phyloP scores from a whole-genome alignment of 306 rosid genomes.

The Corylus avellana region DNA sequence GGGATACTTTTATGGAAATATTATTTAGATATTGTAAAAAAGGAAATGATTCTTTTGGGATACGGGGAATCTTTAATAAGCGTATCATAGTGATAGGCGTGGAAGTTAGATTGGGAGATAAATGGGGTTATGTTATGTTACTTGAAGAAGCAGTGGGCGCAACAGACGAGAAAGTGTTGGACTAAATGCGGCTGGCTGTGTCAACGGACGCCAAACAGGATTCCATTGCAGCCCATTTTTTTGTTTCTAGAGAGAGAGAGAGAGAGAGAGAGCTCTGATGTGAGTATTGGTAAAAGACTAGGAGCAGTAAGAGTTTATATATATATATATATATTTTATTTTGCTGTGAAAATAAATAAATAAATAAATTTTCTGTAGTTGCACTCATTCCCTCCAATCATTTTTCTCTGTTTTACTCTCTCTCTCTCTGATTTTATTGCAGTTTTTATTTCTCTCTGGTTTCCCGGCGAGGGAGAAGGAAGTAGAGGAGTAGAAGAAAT shows the following conservation, averaged over 20 bases:
- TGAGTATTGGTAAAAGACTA: background rate
- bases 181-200: slow-evolving; percentile 29
- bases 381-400: slow-evolving; percentile 71
- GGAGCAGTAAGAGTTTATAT: background rate
- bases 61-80: too few relatives aligned
- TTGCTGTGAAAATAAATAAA: background rate
- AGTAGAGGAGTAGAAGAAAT: slow-evolving; percentile 85
- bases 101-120: too few relatives aligned
- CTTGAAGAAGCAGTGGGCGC: background rate
- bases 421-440: slow-evolving; percentile 15
- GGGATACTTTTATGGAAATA: too few relatives aligned
- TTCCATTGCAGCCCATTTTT: slow-evolving; percentile 40
- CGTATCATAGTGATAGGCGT: too few relatives aligned
- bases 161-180: slow-evolving; percentile 27
- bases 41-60: too few relatives aligned
- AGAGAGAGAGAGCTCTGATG: background rate
- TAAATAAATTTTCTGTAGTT: slow-evolving; percentile 25
- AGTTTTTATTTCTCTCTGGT: slow-evolving; percentile 40
- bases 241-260: background rate
- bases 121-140: too few relatives aligned
- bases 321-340: background rate
- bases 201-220: slow-evolving; percentile 66
- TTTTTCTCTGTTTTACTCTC: slow-evolving; percentile 30
- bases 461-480: slow-evolving; percentile 82
- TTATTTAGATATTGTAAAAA: too few relatives aligned